Base-by-base conservation (phyloP, 148 eudicot species). In the Chenopodium quinoa region DNA sequence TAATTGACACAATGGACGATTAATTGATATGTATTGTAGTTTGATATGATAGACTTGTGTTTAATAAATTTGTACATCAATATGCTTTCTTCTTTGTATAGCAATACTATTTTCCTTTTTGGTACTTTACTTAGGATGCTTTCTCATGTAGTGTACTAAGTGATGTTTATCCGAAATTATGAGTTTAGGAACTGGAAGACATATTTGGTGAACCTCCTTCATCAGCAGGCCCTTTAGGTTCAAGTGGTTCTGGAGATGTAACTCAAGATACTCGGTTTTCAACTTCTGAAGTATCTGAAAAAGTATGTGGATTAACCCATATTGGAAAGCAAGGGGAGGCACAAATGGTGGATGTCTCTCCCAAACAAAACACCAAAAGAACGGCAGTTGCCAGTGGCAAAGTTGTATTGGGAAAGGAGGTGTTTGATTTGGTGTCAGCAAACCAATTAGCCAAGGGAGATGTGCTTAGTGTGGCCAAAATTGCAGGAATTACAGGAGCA, bases 311-410 rank as follows among this genome's bases (percentile, higher is more conserved):
- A 46, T 82, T 94, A 83, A 90, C 95, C 27, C 99, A 97, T 77
- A 79, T 91, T 79, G 90, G 89, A 48, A 37, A 74, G 71, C 90
- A 83, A 64, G 99, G 98, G 72, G 92, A 97, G 87, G 98, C 97
- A 22, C 93, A 89, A 77, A 97, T 97, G 99, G 99, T 94, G 67
- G 98, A 97, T 80, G 90, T 97, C 65, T 91, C 99, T 73, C 86
- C 87, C 58, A 97, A 97, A 86, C 89, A 88, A 56, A 80, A 82
- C 75, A 90, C 91, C 76, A 90, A 92, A 84, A 88, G 98, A 85
- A 90, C 90, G 2, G 99, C 99, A 23, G 71, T 89, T 52, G 99
- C 99, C 1, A 92, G 92, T 56, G 89, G 97, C 89, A 97, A 90
- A 90, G 97, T 97, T 58, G 73, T 94, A 32, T 78, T 93, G 52